Evolutionary conservation across 2,329 filamentous ascomycete genomes (phyloP).

Genomic region (Pyricularia sp.): DNA sequence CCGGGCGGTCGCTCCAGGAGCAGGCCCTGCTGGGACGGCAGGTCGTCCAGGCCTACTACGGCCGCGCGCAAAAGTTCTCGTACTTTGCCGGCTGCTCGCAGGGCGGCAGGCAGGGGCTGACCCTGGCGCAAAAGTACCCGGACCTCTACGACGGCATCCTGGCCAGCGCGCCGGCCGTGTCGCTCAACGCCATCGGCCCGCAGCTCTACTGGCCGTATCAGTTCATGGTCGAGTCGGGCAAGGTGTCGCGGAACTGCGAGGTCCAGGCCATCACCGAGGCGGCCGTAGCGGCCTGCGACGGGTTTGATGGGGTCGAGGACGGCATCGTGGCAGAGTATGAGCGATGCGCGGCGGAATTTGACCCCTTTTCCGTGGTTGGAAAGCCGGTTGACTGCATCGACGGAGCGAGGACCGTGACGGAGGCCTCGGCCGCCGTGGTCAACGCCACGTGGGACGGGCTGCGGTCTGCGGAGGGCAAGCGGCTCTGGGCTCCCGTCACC

Average conservation of each 20-base stretch:
- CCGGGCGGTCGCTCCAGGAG: constrained; percentile 13
- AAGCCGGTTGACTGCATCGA: not conserved
- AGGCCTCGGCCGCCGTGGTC: constrained; percentile 6
- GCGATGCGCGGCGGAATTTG: constrained; percentile 17
- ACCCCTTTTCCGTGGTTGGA: constrained; percentile 6
- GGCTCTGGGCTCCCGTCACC: constrained; percentile 11
- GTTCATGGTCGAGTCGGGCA: constrained; percentile 8
- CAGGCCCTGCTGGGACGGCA: constrained; percentile 30
- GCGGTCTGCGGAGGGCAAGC: constrained; percentile 4
- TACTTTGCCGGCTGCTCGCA: constrained; percentile 45
- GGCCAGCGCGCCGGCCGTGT: constrained; percentile 21
- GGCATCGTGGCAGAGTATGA: constrained; percentile 26
- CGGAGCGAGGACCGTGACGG: constrained; percentile 3
- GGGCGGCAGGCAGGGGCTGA: constrained; percentile 42
- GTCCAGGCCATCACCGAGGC: constrained; percentile 23
- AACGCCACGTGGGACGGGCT: constrained; percentile 13
- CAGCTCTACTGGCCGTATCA: constrained; percentile 21
- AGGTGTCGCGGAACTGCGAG: constrained; percentile 19
- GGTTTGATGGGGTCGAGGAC: constrained; percentile 30
- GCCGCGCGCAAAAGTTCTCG: constrained; percentile 22
- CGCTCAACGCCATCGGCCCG: constrained; percentile 17
- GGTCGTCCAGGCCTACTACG: constrained; percentile 34
- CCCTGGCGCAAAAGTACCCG: constrained; percentile 37
- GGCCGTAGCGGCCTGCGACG: constrained; percentile 33
- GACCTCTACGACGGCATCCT: constrained; percentile 41